Percentiles rank a stretch among this genome's conserved stretches.
Conservation (phyloP, 192 early-diverging fungal species). For the Linnemannia schmuckeri region DNA sequence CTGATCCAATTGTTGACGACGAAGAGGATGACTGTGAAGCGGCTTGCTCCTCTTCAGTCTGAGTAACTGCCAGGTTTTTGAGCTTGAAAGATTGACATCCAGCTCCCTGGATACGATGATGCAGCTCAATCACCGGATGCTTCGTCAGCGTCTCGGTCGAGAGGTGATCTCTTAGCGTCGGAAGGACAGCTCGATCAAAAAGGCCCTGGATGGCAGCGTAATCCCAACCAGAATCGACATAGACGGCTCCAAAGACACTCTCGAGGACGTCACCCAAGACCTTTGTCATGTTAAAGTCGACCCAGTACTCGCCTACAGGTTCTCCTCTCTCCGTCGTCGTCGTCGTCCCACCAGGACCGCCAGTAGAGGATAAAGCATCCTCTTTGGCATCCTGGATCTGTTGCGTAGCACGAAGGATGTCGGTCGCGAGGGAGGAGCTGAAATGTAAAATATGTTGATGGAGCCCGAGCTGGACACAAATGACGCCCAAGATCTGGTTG, state of each 20-base stretch:
- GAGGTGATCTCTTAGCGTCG: constrained; percentile 59
- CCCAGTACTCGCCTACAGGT: constrained; percentile 79
- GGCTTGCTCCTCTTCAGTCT: neutral
- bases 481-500: constrained; percentile 86
- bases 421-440: constrained; percentile 63
- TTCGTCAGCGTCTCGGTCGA: constrained; percentile 57
- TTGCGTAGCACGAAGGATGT: constrained; percentile 67
- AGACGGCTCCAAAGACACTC: constrained; percentile 86
- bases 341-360: neutral
- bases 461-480: constrained; percentile 73
- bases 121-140: constrained; percentile 61
- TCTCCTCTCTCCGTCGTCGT: constrained; percentile 11
- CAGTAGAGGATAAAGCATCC: constrained; percentile 31
- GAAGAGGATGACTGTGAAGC: neutral
- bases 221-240: constrained; percentile 80
- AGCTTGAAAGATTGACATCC: constrained; percentile 60
- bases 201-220: neutral
- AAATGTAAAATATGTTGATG: constrained; percentile 79
- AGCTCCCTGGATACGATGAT: constrained; percentile 47
- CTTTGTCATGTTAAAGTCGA: constrained; percentile 83
- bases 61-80: constrained; percentile 22
- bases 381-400: constrained; percentile 54
- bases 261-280: constrained; percentile 88
- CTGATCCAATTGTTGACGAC: neutral
- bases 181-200: constrained; percentile 54